phyloP scores from a whole-genome alignment of 768 basidiomycete genomes.

The Pleurotus djamor region DNA sequence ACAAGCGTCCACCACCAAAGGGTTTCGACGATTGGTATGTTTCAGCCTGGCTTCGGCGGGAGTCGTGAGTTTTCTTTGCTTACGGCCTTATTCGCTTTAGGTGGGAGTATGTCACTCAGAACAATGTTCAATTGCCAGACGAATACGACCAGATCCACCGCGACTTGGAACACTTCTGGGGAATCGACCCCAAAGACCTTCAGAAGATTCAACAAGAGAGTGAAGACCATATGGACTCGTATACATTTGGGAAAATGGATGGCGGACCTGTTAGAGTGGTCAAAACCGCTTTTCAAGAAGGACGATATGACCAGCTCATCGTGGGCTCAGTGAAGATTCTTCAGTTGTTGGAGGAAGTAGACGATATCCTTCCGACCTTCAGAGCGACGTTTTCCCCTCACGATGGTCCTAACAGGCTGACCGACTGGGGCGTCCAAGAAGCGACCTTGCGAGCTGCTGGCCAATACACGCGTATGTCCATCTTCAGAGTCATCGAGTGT shows the following conservation, averaged over 20 bases:
- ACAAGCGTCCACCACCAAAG: slow-evolving; percentile 33
- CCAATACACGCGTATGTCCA: slow-evolving; percentile 22
- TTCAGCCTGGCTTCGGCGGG: background rate
- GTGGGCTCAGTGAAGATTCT: slow-evolving; percentile 18
- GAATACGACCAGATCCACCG: slow-evolving; percentile 50
- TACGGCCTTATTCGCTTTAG: slow-evolving; percentile 12
- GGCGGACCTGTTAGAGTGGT: slow-evolving; percentile 6
- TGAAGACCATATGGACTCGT: slow-evolving; percentile 8
- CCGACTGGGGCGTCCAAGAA: slow-evolving; percentile 27
- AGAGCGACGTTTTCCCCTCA: slow-evolving; percentile 38
- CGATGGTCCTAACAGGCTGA: slow-evolving; percentile 32
- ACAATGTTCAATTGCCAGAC: slow-evolving; percentile 48
- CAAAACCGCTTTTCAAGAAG: slow-evolving; percentile 6
- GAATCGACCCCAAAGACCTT: slow-evolving; percentile 14
- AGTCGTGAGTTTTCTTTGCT: background rate
- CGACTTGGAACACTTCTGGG: slow-evolving; percentile 15
- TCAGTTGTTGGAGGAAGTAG: slow-evolving; percentile 31
- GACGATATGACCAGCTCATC: slow-evolving; percentile 5
- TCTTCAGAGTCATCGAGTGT: slow-evolving; percentile 15
- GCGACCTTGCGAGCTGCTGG: slow-evolving; percentile 28
- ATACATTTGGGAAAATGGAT: slow-evolving; percentile 9
- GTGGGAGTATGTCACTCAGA: slow-evolving; percentile 43
- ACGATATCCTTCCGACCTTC: slow-evolving; percentile 34
- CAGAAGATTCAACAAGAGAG: slow-evolving; percentile 4
- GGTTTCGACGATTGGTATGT: slow-evolving; percentile 47